Evolutionary conservation across 192 early-diverging fungal genomes (phyloP).

Genomic region (Coemansia sp.): DNA sequence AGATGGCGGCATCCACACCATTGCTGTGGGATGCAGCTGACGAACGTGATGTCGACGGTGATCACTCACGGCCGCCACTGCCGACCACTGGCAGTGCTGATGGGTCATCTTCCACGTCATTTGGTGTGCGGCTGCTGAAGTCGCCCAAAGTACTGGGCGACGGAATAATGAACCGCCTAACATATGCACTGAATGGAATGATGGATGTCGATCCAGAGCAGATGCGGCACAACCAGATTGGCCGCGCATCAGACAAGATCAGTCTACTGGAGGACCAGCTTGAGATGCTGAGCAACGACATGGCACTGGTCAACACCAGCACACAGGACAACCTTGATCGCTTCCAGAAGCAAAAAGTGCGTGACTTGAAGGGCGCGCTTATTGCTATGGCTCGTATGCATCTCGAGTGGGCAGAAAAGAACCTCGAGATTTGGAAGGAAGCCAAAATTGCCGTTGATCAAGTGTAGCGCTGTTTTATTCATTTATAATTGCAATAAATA

Average conservation of each 20-base stretch:
- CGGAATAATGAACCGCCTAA: conserved; percentile 52
- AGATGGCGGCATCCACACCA: conserved; percentile 44
- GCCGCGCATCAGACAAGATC: conserved; percentile 81
- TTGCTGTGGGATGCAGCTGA: conserved; percentile 12
- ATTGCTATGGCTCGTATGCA: conserved; percentile 72
- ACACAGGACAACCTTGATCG: conserved; percentile 89
- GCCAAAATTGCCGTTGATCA: conserved; percentile 51
- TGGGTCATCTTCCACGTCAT: conserved; percentile 5
- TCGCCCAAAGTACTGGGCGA: conserved; percentile 47
- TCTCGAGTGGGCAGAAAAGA: conserved; percentile 68
- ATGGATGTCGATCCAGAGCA: conserved; percentile 95
- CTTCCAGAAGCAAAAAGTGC: conserved; percentile 92
- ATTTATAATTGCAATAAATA: too few species aligned
- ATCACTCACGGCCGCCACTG: neutral
- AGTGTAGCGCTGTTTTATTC: conserved; percentile 10
- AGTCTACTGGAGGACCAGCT: conserved; percentile 75
- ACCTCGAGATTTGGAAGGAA: conserved; percentile 55
- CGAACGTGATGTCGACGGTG: neutral
- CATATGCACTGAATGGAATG: conserved; percentile 79
- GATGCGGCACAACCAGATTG: conserved; percentile 84
- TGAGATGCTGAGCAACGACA: conserved; percentile 66
- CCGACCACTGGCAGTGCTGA: neutral
- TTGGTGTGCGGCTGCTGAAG: conserved; percentile 41
- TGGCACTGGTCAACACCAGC: conserved; percentile 74
- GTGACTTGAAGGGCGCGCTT: conserved; percentile 79